A percentile compares a stretch with the other conserved stretches of the same genome.
These are phyloP conservation scores for Colletotrichum viniferum DNA, from an alignment of 2,329 filamentous ascomycete genomes.

Conservation along the genomic window DNA sequence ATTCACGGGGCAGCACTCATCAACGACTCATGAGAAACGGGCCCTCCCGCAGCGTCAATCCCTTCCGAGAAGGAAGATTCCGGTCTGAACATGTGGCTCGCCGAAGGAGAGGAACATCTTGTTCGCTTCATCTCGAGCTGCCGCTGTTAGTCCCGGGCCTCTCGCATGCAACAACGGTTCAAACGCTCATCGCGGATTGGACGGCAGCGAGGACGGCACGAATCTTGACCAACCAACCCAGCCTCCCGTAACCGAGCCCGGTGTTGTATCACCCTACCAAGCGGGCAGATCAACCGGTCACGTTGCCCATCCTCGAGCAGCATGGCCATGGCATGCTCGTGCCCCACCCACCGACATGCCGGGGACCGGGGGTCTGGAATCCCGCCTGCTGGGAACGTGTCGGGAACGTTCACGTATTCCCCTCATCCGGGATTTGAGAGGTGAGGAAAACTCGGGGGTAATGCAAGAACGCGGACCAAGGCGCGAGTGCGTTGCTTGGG, in stretches of 20 bases:
- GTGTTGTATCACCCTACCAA: conserved; percentile 4
- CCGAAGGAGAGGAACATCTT: background rate
- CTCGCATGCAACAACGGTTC: background rate
- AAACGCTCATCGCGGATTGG: background rate
- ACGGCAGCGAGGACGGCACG: background rate
- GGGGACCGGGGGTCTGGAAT: conserved; percentile 5
- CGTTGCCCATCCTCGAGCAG: background rate
- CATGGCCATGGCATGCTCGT: background rate
- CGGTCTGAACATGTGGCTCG: background rate
- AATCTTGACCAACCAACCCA: background rate
- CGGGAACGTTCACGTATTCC: background rate
- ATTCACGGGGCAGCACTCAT: background rate
- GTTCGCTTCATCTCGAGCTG: background rate
- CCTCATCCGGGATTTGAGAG: background rate
- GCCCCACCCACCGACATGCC: background rate
- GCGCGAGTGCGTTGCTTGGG: background rate
- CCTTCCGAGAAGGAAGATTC: background rate
- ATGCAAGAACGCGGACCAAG: background rate
- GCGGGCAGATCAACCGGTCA: conserved; percentile 12
- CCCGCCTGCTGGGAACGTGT: background rate
- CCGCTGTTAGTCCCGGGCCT: background rate
- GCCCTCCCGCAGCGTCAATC: conserved; percentile 8
- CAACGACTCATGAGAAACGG: conserved; percentile 2
- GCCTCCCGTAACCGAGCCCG: background rate
- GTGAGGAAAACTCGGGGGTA: background rate